Evolutionary conservation across 306 rosid genomes (phyloP).

Genomic region (Hippophae gyantsensis): DNA sequence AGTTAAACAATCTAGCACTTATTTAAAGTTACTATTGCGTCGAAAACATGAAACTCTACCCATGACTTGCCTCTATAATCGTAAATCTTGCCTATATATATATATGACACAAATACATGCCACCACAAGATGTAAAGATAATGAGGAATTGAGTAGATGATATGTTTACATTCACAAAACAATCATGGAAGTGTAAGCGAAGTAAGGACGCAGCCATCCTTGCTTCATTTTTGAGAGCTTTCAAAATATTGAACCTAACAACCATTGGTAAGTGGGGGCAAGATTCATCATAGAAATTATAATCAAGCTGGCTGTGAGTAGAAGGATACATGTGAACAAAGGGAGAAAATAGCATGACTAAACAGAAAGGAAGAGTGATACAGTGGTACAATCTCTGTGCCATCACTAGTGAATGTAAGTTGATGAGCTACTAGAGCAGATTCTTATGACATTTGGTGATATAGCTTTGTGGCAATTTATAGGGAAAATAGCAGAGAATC

Average conservation of each 20-base stretch:
- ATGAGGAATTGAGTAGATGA: not conserved
- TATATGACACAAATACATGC: no score
- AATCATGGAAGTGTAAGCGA: slow-evolving; percentile 73
- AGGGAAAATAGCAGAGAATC: slow-evolving; percentile 3
- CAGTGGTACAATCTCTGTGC: slow-evolving; percentile 3
- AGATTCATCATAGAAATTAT: slow-evolving; percentile 32
- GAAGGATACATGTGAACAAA: slow-evolving; percentile 23
- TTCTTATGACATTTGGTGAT: not conserved
- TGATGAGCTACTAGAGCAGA: not conserved
- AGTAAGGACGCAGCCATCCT: slow-evolving; percentile 70
- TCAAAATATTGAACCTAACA: slow-evolving; percentile 33
- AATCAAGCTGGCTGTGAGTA: slow-evolving; percentile 20
- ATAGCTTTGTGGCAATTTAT: slow-evolving; percentile 23
- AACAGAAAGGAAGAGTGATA: slow-evolving; percentile 16
- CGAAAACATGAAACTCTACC: no score
- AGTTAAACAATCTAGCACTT: no score
- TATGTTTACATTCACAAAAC: slow-evolving; percentile 44
- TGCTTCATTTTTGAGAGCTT: slow-evolving; percentile 36
- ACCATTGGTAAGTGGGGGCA: slow-evolving; percentile 43
- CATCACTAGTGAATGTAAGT: not conserved
- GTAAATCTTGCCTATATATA: no score
- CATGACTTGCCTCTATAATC: no score
- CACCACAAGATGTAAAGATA: not conserved
- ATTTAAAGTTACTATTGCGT: no score
- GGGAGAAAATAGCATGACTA: slow-evolving; percentile 14